Percentiles rank a stretch among this genome's conserved stretches.
Conservation (phyloP, 352 stramenopile species). For the Globisporangium barbulae region DNA sequence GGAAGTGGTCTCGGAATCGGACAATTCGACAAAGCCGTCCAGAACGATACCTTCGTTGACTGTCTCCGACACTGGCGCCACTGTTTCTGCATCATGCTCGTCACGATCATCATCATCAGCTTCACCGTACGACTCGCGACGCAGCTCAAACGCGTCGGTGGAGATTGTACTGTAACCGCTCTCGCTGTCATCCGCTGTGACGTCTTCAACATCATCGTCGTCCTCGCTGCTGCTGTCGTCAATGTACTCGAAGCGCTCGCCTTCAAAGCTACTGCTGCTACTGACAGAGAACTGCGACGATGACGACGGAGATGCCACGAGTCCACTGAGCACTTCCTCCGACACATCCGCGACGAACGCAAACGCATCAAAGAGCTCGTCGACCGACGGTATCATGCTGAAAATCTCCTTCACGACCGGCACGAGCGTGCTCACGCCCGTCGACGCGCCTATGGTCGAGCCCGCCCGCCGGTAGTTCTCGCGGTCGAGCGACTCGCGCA, state of each 20-base stretch:
- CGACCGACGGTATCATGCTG: conserved; percentile 57
- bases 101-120: conserved; percentile 20
- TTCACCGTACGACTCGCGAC: not conserved
- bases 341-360: conserved; percentile 59
- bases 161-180: conserved; percentile 19
- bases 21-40: not conserved
- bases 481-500: conserved; percentile 52
- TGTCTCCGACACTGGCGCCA: conserved; percentile 15
- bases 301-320: conserved; percentile 10
- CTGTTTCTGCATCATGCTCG: conserved; percentile 19
- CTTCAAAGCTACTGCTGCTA: conserved; percentile 9
- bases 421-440: conserved; percentile 37
- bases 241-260: conserved; percentile 39
- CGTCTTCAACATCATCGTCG: conserved; percentile 17
- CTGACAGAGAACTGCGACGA: not conserved
- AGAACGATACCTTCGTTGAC: not conserved
- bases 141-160: conserved; percentile 18
- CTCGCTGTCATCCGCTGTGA: conserved; percentile 3
- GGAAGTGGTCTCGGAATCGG: not conserved
- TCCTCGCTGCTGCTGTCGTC: conserved; percentile 18
- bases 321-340: conserved; percentile 42
- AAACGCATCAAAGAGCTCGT: conserved; percentile 56
- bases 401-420: conserved; percentile 47
- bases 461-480: conserved; percentile 62
- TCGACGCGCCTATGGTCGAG: conserved; percentile 35